Base-by-base conservation (phyloP, 2,329 filamentous ascomycete genomes). In the Neonectria ditissima region DNA sequence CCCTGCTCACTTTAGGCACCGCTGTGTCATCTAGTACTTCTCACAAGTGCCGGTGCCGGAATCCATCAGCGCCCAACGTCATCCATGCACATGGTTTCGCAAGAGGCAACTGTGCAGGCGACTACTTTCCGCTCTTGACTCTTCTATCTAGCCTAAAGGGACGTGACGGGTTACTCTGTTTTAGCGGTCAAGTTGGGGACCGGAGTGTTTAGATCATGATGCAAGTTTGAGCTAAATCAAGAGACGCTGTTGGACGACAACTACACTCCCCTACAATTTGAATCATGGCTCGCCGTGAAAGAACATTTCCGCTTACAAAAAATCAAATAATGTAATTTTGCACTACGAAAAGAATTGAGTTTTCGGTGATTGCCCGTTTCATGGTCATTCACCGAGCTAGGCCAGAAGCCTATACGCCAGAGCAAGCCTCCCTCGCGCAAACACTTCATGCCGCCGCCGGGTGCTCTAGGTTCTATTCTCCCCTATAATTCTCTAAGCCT, bases 281-380 rank as follows among this genome's bases (percentile, higher is more conserved):
- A 41, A 41, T 41, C 39, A 41, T 41, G n/a, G 39, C n/a, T 41
- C 39, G 39, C 39, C n/a, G 39, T 41, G 39, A 41, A 41, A 44
- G n/a, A 44, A 44, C 22, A 44, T 44, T 44, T 44, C 18, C 20
- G 41, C 22, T 44, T 10, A 44, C 11, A 44, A 44, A 44, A 22
- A 13, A 8, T 44, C 41, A 22, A 44, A 44, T 44, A 44, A 8
- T 22, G 18, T 44, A 22, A 44, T 13, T 44, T 44, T 20, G 18
- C 18, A 44, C 18, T 44, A 44, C 41, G 41, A 44, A 44, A 22
- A 44, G 41, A 44, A 44, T 20, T 22, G 41, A 22, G 22, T 44
- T 44, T 18, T 44, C 41, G 22, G 41, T 44, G 18, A 44, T 22
- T 22, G 41, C 41, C 41, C 41, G 41, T 44, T 22, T 22, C 41